Evolutionary conservation across 1,284 basidiomycete species (phyloP).

Genomic region (Cryptococcus sp.): DNA sequence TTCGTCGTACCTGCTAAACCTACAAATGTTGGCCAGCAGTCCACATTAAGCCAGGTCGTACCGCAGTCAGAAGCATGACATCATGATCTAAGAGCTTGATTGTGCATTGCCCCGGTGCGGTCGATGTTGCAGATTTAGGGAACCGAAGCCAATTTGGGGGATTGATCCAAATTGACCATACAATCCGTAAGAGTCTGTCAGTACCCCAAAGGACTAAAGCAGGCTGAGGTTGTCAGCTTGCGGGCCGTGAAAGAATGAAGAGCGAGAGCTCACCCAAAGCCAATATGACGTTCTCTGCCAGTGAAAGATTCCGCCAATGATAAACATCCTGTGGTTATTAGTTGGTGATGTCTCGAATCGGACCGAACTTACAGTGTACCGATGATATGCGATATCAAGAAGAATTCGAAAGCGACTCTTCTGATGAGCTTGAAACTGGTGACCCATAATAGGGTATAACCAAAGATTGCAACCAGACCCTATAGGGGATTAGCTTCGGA

Average conservation of each 20-base stretch:
- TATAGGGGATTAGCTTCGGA: not conserved
- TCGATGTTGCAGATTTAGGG: not conserved
- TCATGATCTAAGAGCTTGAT: constrained; percentile 52
- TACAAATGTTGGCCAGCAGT: constrained; percentile 56
- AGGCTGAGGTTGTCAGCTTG: constrained; percentile 16
- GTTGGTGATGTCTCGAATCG: not conserved
- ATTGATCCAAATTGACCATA: constrained; percentile 56
- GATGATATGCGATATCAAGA: constrained; percentile 53
- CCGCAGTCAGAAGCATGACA: constrained; percentile 58
- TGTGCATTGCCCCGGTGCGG: constrained; percentile 28
- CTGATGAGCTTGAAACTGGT: constrained; percentile 49
- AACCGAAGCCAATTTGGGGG: constrained; percentile 12
- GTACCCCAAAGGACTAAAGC: constrained; percentile 49
- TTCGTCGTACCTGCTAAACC: constrained; percentile 3
- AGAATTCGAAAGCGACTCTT: constrained; percentile 52
- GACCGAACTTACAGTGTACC: constrained; percentile 40
- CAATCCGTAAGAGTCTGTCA: constrained; percentile 51
- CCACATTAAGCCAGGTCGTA: constrained; percentile 53
- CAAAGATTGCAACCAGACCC: constrained; percentile 29
- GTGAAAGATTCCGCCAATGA: constrained; percentile 36
- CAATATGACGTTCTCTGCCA: constrained; percentile 32
- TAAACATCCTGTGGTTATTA: constrained; percentile 23
- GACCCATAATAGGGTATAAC: constrained; percentile 50
- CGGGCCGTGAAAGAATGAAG: not conserved
- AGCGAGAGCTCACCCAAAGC: constrained; percentile 24